These are phyloP conservation scores for Aeminium ludgeri DNA, from an alignment of 495 filamentous ascomycete species.

Conservation along the genomic window DNA sequence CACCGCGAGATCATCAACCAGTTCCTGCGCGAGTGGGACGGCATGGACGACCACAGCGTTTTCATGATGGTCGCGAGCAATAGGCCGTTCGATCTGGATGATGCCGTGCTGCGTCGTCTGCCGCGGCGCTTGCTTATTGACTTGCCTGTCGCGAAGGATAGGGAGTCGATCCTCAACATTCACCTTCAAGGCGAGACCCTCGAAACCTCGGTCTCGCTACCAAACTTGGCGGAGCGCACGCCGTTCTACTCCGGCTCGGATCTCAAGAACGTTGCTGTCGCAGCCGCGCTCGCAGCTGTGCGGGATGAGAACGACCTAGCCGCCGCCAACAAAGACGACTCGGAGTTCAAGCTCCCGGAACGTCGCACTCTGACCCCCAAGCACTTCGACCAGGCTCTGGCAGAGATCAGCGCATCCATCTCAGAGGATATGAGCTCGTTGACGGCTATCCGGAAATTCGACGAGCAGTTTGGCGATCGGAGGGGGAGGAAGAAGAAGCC, in stretches of 20 bases:
- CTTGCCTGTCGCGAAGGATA: conserved; percentile 61
- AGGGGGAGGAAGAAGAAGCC: conserved; percentile 51
- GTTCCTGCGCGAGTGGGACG: conserved; percentile 96
- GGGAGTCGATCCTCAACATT: conserved; percentile 64
- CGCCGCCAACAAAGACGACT: conserved; percentile 20
- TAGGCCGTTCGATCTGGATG: conserved; percentile 85
- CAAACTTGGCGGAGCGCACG: conserved; percentile 54
- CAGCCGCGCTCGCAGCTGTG: conserved; percentile 77
- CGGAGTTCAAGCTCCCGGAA: conserved; percentile 43
- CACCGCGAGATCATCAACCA: conserved; percentile 94
- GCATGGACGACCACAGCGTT: conserved; percentile 61
- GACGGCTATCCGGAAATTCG: conserved; percentile 79
- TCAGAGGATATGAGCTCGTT: conserved; percentile 87
- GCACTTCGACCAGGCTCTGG: conserved; percentile 74
- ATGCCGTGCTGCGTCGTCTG: conserved; percentile 73
- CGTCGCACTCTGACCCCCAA: conserved; percentile 44
- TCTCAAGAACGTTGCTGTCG: conserved; percentile 82
- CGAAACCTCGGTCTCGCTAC: conserved; percentile 49
- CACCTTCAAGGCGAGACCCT: conserved; percentile 67
- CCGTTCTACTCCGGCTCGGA: conserved; percentile 94
- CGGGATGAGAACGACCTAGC: conserved; percentile 54
- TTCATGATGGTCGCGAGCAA: conserved; percentile 99
- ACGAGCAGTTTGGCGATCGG: conserved; percentile 89
- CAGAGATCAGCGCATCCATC: conserved; percentile 83
- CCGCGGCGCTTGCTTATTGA: conserved; percentile 78